phyloP scores from a whole-genome alignment of 176 grass and related monocot genomes.

The Hordeum marinum region DNA sequence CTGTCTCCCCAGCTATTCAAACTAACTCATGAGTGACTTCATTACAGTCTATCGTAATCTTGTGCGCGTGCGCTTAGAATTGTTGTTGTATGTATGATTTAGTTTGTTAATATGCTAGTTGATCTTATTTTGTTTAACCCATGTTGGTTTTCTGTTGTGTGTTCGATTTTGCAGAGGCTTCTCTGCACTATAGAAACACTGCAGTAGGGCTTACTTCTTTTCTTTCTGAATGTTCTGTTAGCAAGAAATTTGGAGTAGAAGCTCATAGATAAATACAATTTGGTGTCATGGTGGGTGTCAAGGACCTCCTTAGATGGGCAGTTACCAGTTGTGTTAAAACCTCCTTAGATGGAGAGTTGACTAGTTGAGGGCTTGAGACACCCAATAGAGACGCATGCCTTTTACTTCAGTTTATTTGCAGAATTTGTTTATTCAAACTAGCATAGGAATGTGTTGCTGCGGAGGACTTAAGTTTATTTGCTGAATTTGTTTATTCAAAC shows the following conservation, averaged over 20 bases:
- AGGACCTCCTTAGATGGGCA: too few species aligned
- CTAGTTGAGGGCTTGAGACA: constrained; percentile 3
- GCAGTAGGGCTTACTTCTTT: background rate
- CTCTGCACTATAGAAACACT: background rate
- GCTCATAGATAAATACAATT: background rate
- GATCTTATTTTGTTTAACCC: background rate
- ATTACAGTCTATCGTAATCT: background rate
- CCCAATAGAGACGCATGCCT: background rate
- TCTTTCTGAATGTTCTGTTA: background rate
- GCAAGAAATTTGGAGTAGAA: constrained; percentile 1
- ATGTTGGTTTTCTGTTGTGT: background rate
- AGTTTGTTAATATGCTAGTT: background rate
- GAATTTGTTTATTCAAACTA: background rate
- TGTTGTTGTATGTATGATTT: constrained; percentile 3
- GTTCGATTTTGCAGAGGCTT: background rate
- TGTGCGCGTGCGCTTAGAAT: background rate
- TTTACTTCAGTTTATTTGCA: background rate
- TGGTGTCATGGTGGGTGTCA: too few species aligned
- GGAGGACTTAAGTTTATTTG: background rate
- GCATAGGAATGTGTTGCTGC: background rate
- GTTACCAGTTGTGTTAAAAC: too few species aligned
- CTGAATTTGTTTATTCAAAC: background rate
- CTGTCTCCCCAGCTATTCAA: too few species aligned
- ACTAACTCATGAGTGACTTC: too few species aligned
- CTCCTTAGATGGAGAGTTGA: constrained; percentile 8